Conservation (phyloP, 179 eudicot genomes). For the Beta lomatogona region DNA sequence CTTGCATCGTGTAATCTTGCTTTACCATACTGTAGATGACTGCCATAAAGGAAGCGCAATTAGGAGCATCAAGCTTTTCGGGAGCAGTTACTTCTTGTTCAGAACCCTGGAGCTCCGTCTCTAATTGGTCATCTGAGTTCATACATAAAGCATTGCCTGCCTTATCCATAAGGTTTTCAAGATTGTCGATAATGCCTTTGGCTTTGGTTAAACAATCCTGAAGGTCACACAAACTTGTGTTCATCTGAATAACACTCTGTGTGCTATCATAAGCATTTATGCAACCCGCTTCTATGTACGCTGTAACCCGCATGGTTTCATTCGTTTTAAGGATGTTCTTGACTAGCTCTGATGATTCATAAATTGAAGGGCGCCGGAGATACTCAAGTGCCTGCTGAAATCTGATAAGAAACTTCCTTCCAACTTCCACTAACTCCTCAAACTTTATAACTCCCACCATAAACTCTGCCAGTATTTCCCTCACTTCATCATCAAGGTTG, state of each 20-base stretch:
- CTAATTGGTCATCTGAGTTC: slow-evolving; percentile 13
- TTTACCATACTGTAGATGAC: slow-evolving; percentile 65
- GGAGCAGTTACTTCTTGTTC: slow-evolving; percentile 18
- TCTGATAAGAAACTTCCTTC: slow-evolving; percentile 42
- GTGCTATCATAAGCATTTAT: slow-evolving; percentile 35
- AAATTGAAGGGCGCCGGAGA: slow-evolving; percentile 46
- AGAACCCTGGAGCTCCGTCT: not conserved
- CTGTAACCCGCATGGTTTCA: slow-evolving; percentile 44
- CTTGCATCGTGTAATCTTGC: slow-evolving; percentile 47
- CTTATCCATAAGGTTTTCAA: slow-evolving; percentile 45
- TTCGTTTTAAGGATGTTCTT: slow-evolving; percentile 48
- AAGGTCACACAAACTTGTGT: slow-evolving; percentile 35
- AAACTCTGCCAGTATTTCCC: slow-evolving; percentile 41
- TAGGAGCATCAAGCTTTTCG: slow-evolving; percentile 26
- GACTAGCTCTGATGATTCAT: slow-evolving; percentile 45
- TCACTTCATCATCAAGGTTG: slow-evolving; percentile 33
- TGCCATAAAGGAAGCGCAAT: slow-evolving; percentile 54
- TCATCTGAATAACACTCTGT: slow-evolving; percentile 44
- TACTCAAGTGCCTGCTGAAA: slow-evolving; percentile 57
- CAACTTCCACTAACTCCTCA: slow-evolving; percentile 50
- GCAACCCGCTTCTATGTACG: slow-evolving; percentile 55
- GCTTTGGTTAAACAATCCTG: slow-evolving; percentile 33
- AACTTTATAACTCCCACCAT: slow-evolving; percentile 49
- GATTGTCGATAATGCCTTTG: slow-evolving; percentile 39
- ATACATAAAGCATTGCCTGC: slow-evolving; percentile 26